These are phyloP conservation scores for Fusarium penzigii DNA, from an alignment of 2,329 filamentous ascomycete genomes.

Conservation along the genomic window DNA sequence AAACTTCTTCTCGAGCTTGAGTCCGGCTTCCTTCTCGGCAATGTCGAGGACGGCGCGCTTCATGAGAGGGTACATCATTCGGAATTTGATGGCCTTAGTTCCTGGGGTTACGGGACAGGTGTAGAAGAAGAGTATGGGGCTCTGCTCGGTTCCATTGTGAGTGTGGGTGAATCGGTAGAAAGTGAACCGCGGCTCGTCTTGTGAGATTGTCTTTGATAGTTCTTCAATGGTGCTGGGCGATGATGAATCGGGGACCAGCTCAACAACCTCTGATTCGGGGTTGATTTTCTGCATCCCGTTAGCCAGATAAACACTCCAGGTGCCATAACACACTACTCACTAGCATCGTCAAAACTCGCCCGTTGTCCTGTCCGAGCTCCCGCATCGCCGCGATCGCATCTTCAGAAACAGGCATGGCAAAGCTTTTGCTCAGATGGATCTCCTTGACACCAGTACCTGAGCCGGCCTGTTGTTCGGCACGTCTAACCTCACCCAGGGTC, in stretches of 20 bases:
- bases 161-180: slow-evolving; percentile 71
- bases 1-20: slow-evolving; percentile 70
- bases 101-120: slow-evolving; percentile 70
- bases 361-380: slow-evolving; percentile 54
- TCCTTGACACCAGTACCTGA: slow-evolving; percentile 63
- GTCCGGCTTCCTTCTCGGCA: slow-evolving; percentile 64
- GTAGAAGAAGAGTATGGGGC: slow-evolving; percentile 76
- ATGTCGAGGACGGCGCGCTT: slow-evolving; percentile 66
- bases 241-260: slow-evolving; percentile 58
- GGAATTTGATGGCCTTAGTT: slow-evolving; percentile 73
- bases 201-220: slow-evolving; percentile 62
- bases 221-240: slow-evolving; percentile 56
- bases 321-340: slow-evolving; percentile 43
- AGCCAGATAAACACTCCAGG: background rate
- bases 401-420: slow-evolving; percentile 60
- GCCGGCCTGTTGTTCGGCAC: slow-evolving; percentile 74
- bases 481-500: slow-evolving; percentile 69
- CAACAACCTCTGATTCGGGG: slow-evolving; percentile 66
- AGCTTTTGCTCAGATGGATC: slow-evolving; percentile 58
- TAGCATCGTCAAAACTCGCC: slow-evolving; percentile 63
- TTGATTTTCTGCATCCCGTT: slow-evolving; percentile 66
- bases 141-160: slow-evolving; percentile 51
- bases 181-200: slow-evolving; percentile 72
- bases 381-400: slow-evolving; percentile 66
- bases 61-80: slow-evolving; percentile 81